phyloP scores from a whole-genome alignment of 176 grass and related monocot genomes.

The Otatea glauca region DNA sequence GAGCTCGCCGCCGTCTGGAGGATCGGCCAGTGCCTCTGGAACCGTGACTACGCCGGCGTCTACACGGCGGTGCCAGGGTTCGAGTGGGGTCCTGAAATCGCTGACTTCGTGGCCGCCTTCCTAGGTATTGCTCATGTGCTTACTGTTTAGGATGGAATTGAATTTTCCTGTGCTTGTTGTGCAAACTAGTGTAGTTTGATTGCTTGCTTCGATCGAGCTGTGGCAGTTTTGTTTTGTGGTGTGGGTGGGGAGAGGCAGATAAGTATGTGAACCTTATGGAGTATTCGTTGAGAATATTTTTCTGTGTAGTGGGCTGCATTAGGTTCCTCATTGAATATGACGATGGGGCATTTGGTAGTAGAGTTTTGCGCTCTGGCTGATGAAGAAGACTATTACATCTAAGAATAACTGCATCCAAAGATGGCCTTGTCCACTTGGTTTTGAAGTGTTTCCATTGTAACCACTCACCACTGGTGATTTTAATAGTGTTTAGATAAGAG shows the following conservation, averaged over 20 bases:
- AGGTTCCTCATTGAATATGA: constrained; percentile 22
- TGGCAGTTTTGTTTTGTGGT: background rate
- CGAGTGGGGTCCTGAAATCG: constrained; percentile 67
- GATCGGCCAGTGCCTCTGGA: constrained; percentile 90
- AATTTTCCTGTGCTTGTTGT: background rate
- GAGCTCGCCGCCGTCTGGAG: constrained; percentile 78
- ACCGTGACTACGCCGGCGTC: constrained; percentile 73
- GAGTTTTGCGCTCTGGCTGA: background rate
- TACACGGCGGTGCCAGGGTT: constrained; percentile 60
- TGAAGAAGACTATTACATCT: background rate
- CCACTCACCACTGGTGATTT: background rate
- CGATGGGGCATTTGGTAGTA: background rate
- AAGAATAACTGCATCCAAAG: background rate
- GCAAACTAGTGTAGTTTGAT: constrained; percentile 11
- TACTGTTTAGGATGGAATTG: background rate
- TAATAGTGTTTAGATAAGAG: background rate
- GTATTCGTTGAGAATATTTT: background rate
- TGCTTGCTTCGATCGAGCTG: background rate
- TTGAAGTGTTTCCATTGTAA: background rate
- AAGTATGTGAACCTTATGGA: background rate
- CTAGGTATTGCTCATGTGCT: constrained; percentile 49
- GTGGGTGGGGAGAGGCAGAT: background rate
- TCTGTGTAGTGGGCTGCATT: background rate
- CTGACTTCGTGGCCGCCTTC: constrained; percentile 65
- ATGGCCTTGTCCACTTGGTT: background rate